These are phyloP conservation scores for Cryptococcus sp. DNA, from an alignment of 1,284 basidiomycete genomes.

Conservation along the genomic window DNA sequence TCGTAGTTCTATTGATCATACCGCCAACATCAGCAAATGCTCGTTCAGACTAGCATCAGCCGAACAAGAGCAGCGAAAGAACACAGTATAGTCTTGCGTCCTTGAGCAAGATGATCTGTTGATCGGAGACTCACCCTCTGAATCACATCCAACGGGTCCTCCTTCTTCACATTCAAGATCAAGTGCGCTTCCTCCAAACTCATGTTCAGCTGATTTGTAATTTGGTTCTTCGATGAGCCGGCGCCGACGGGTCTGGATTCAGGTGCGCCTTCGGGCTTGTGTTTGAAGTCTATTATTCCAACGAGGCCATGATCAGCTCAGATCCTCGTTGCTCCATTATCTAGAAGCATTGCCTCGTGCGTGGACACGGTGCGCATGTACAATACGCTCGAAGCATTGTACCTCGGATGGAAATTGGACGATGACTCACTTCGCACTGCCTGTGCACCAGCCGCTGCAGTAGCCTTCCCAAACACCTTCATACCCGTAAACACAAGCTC, in stretches of 20 bases:
- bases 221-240: slow-evolving; percentile 35
- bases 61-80: not conserved
- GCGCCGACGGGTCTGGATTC: slow-evolving; percentile 39
- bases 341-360: too few species aligned
- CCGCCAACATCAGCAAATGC: too few species aligned
- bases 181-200: slow-evolving; percentile 92
- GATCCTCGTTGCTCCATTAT: too few species aligned
- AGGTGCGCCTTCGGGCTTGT: slow-evolving; percentile 60
- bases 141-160: slow-evolving; percentile 67
- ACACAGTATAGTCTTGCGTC: not conserved
- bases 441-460: slow-evolving; percentile 86
- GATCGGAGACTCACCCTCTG: slow-evolving; percentile 63
- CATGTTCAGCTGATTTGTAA: slow-evolving; percentile 78
- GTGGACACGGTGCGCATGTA: too few species aligned
- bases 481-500: slow-evolving; percentile 41
- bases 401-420: not conserved
- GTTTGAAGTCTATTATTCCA: slow-evolving; percentile 69
- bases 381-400: not conserved
- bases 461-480: slow-evolving; percentile 75
- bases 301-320: too few species aligned
- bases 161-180: slow-evolving; percentile 87
- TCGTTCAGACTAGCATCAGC: too few species aligned
- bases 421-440: slow-evolving; percentile 82
- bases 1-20: slow-evolving; percentile 73
- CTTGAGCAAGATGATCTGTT: too few species aligned